A percentile compares a stretch with the other conserved stretches of the same genome.
phyloP scores from a whole-genome alignment of 2,329 filamentous ascomycete genomes.

The Hirsutella rhossiliensis region DNA sequence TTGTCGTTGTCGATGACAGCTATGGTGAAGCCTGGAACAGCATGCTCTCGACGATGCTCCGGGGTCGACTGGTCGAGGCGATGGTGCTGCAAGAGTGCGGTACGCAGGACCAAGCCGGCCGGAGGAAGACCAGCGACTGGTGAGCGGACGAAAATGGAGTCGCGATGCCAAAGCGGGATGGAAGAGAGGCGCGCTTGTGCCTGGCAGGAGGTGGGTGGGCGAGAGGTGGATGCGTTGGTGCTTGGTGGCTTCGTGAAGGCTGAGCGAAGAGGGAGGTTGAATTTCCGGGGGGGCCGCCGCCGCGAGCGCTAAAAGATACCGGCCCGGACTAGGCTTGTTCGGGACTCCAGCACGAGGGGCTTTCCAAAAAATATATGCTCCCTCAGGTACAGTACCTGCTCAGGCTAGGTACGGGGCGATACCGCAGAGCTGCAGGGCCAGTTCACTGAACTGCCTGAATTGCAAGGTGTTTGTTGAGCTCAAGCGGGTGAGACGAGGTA shows the following conservation, averaged over 20 bases:
- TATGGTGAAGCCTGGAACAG: background rate
- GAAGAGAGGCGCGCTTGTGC: background rate
- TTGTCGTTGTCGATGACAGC: background rate
- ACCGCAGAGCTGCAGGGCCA: too few relatives aligned
- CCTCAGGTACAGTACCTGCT: background rate
- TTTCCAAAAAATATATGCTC: background rate
- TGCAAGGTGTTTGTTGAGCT: too few relatives aligned
- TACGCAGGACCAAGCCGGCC: background rate
- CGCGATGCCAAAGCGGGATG: slow-evolving; percentile 1
- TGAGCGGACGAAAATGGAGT: background rate
- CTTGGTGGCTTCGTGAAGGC: slow-evolving; percentile 8
- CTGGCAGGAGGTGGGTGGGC: slow-evolving; percentile 2
- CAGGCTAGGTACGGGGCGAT: background rate
- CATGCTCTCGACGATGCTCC: background rate
- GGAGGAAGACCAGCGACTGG: background rate
- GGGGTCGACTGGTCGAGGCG: background rate
- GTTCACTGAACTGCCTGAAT: too few relatives aligned
- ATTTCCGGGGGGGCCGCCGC: slow-evolving; percentile 5
- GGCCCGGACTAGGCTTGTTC: slow-evolving; percentile 4
- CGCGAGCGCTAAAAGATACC: slow-evolving; percentile 3
- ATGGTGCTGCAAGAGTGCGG: background rate
- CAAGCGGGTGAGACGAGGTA: too few relatives aligned
- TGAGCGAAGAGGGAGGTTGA: slow-evolving; percentile 14
- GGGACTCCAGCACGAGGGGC: slow-evolving; percentile 3
- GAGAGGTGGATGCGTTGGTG: slow-evolving; percentile 3